A percentile compares a stretch with the other conserved stretches of the same genome.
These are phyloP conservation scores for Bruguiera gymnorhiza DNA, from an alignment of 345 rosid genomes.

Conservation along the genomic window DNA sequence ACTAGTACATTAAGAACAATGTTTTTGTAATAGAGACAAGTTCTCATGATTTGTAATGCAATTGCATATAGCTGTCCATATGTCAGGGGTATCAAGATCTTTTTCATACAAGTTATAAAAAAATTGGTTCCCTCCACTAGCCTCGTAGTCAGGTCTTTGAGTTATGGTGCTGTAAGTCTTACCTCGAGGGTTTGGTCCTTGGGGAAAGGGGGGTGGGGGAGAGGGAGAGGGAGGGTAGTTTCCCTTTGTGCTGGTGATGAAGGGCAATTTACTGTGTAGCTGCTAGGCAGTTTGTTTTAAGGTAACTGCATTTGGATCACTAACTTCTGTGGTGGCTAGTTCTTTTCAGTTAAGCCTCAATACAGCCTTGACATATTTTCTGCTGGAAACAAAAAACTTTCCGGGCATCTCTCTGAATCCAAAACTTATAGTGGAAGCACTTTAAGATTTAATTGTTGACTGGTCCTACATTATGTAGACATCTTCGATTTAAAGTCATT, in stretches of 20 bases:
- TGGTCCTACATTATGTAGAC: not conserved
- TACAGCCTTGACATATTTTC: not conserved
- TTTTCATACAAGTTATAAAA: too few species aligned
- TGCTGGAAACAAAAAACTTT: not conserved
- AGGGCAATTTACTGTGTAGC: not conserved
- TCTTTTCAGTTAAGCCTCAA: too few species aligned
- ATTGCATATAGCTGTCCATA: not conserved
- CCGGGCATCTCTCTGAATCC: too few species aligned
- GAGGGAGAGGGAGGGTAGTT: too few species aligned
- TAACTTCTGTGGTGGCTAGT: too few species aligned
- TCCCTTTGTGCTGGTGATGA: not conserved
- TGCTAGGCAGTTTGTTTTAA: not conserved
- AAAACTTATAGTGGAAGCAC: too few species aligned
- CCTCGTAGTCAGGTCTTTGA: not conserved
- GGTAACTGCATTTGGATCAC: not conserved
- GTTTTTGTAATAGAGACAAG: too few species aligned
- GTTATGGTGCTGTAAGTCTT: too few species aligned
- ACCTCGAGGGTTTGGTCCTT: too few species aligned
- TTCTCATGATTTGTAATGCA: too few species aligned
- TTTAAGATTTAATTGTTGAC: not conserved
- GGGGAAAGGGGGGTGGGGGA: too few species aligned
- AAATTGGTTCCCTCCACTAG: not conserved
- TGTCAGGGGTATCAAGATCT: not conserved
- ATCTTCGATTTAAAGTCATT: too few species aligned
- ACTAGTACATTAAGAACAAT: not conserved